Percentiles rank a stretch among this genome's conserved stretches.
phyloP scores from a whole-genome alignment of 768 basidiomycete species.

The Lactifluus echinatus region DNA sequence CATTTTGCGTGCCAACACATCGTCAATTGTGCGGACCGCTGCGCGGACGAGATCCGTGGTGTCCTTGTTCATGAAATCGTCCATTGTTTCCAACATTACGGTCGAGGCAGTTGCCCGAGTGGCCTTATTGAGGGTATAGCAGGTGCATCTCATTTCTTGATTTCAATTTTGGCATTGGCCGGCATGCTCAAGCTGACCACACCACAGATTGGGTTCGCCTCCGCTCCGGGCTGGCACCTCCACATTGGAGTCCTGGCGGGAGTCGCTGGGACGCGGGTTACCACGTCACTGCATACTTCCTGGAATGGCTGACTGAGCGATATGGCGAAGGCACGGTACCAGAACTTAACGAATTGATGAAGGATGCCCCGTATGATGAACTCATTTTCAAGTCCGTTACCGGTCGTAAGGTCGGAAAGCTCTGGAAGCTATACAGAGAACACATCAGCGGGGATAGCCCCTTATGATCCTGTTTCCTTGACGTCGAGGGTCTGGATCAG shows the following conservation, averaged over 20 bases:
- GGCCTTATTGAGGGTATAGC: slow-evolving; percentile 77
- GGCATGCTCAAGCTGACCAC: too few species aligned
- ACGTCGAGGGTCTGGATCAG: background rate
- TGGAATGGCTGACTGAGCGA: slow-evolving; percentile 53
- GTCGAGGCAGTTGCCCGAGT: slow-evolving; percentile 47
- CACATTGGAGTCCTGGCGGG: slow-evolving; percentile 54
- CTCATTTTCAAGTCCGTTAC: slow-evolving; percentile 45
- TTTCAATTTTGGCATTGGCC: background rate
- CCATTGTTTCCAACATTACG: slow-evolving; percentile 71
- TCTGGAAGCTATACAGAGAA: slow-evolving; percentile 52
- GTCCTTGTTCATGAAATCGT: slow-evolving; percentile 71
- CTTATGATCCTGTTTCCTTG: background rate
- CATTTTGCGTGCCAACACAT: slow-evolving; percentile 65
- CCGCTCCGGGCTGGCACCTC: slow-evolving; percentile 47
- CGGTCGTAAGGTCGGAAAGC: slow-evolving; percentile 41
- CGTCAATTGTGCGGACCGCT: slow-evolving; percentile 34
- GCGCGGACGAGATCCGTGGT: slow-evolving; percentile 53
- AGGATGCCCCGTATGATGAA: slow-evolving; percentile 40
- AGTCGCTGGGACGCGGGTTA: slow-evolving; percentile 71
- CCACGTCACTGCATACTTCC: slow-evolving; percentile 63
- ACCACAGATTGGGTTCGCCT: slow-evolving; percentile 62
- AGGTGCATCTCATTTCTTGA: slow-evolving; percentile 34
- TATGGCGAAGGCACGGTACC: slow-evolving; percentile 47
- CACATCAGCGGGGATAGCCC: slow-evolving; percentile 26
- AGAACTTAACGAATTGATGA: slow-evolving; percentile 49